Base-by-base conservation (phyloP, 2,329 filamentous ascomycete species). In the Penicillium occitanis region DNA sequence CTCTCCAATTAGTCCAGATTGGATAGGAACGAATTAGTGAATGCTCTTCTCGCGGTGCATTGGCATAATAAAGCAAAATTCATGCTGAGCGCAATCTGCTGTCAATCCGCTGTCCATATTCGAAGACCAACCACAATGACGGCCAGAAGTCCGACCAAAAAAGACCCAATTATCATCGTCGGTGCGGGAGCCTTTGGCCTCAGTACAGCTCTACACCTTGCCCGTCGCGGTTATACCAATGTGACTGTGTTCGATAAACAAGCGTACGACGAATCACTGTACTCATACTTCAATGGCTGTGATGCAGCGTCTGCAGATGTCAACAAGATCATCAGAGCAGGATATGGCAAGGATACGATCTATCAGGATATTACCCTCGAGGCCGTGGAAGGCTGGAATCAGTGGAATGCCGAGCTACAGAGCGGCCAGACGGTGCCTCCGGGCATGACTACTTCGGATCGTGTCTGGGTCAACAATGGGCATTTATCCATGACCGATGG, bases 241-340 rank as follows among this genome's bases (percentile, higher is more conserved):
- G 75, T 85, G 30, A 84, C 78, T 8, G 77, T 86, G 11, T 76
- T 86, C 40, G 84, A 86, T 70, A 78, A 77, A 68, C 81, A 85
- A 69, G 73, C 79, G 19, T 75, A 83, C 40, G 75, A 80, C 13
- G 64, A 78, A 40, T 73, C 74, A 0, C 71, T 70, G 0, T 85
- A 85, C 61, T 78, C 78, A 6, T 81, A 80, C 63, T 68, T 73
- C 0, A 66, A 72, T 0, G 82, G 82, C 25, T 77, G 78, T 59
- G 81, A 83, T 70, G 77, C 75, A 1, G 81, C 82, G 0, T 82
- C 80, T 4, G 80, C 81, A 63, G 81, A 82, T 64, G 72, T 79
- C 22, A 83, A 82, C 69, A 83, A 82, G 61, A 81, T 82, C 68
- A 75, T 83, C 50, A 77, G 80, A 5, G 73, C 77, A 8, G 76